Evolutionary conservation across 305 asterid genomes (phyloP), one percentile per base, ranked within the genome.

Genomic region (Salvia sclarea): DNA sequence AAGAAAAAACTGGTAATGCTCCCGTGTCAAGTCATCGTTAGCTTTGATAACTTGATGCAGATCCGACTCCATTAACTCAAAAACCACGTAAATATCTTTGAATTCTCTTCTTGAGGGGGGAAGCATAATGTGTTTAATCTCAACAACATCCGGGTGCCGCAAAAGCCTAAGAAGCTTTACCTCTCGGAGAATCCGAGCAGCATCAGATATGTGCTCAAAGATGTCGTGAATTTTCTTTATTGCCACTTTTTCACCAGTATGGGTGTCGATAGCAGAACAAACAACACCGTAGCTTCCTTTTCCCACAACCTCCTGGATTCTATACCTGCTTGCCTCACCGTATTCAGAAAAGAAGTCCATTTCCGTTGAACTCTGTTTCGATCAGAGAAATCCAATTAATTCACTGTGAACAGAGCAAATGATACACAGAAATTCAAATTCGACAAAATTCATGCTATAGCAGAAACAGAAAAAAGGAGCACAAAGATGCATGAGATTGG

Each of bases 261-360:
- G 85, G 37, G 90, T 83, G 85, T 91, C 98, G 0, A 87, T 80
- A 1, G 96, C 98, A 14, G 98, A 91, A 77, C 98, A 91, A 75
- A 91, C 96, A 62, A 91, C 94, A 60, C 98, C 98, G 60, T 91
- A 91, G 82, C 97, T 91, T 68, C 97, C 97, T 79, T 91, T 91
- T 45, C 97, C 97, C 48, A 91, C 74, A 57, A 89, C 93, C 81
- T 89, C 97, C 77, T 75, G 95, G 69, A 89, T 84, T 75, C 83
- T 87, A 73, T 81, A 91, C 77, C 92, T 82, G 77, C 80, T 91
- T 37, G 89, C 98, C 82, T 91, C 98, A 20, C 98, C 96, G 69
- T 87, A 91, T 54, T 91, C 96, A 20, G 98, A 88, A 77, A 91
- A 91, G 82, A 91, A 91, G 40, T 91, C 98, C 85, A 84, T 78